phyloP scores from a whole-genome alignment of 2,329 filamentous ascomycete genomes.

The Exophiala oligosperma region DNA sequence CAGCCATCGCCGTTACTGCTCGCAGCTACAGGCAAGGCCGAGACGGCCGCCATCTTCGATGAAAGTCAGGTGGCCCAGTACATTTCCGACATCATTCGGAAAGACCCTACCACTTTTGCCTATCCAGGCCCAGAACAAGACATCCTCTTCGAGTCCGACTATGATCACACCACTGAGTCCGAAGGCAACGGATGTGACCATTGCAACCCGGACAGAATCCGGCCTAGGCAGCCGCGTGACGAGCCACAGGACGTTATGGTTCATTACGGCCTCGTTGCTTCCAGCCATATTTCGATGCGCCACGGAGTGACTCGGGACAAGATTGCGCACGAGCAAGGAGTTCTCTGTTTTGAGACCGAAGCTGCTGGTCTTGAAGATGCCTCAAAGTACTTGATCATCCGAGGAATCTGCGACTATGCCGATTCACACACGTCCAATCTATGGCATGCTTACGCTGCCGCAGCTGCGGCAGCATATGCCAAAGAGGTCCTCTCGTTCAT shows the following conservation, averaged over 20 bases:
- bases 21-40: conserved; percentile 24
- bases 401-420: conserved; percentile 23
- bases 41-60: conserved; percentile 24
- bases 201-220: conserved; percentile 11
- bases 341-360: conserved; percentile 23
- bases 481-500: conserved; percentile 14
- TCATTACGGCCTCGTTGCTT: conserved; percentile 32
- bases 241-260: conserved; percentile 16
- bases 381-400: conserved; percentile 12
- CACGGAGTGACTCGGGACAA: conserved; percentile 20
- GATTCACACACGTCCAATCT: conserved; percentile 16
- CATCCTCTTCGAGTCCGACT: conserved; percentile 29
- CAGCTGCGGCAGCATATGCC: conserved; percentile 19
- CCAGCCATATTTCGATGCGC: conserved; percentile 17
- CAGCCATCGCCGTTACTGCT: conserved; percentile 23
- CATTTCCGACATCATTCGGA: conserved; percentile 49
- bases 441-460: conserved; percentile 23
- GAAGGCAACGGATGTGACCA: conserved; percentile 11
- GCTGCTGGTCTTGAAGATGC: conserved; percentile 7
- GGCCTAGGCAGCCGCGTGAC: neutral
- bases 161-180: conserved; percentile 23
- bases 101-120: conserved; percentile 32
- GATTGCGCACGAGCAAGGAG: conserved; percentile 12
- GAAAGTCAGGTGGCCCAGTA: conserved; percentile 45
- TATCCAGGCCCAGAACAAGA: conserved; percentile 28